Conservation (phyloP, 208 protist species). For the Wallacemonas sp. region DNA sequence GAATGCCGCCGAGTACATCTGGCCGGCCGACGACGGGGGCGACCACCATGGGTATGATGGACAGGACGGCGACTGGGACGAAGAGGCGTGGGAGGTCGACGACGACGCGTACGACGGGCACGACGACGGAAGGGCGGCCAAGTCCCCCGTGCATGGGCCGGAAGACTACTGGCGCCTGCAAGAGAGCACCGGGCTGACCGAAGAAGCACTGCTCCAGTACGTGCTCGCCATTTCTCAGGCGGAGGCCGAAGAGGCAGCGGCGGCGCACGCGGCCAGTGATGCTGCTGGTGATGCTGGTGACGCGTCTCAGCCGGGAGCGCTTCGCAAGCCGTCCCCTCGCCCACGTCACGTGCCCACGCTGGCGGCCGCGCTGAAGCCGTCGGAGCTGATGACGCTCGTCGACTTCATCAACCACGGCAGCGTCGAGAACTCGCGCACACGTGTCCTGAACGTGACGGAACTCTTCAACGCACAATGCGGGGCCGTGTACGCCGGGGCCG, state of each 20-base stretch:
- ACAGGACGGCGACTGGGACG: conserved; percentile 15
- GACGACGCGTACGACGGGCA: background rate
- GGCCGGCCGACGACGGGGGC: conserved; percentile 20
- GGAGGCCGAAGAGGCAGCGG: conserved; percentile 18
- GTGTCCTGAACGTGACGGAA: conserved; percentile 40
- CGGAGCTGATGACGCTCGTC: conserved; percentile 62
- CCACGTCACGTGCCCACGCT: conserved; percentile 18
- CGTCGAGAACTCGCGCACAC: conserved; percentile 39
- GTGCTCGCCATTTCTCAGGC: conserved; percentile 35
- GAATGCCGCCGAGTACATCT: conserved; percentile 1
- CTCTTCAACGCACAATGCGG: conserved; percentile 22
- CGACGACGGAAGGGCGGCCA: background rate
- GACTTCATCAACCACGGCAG: conserved; percentile 67
- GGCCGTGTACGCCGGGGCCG: conserved; percentile 19
- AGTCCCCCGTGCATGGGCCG: background rate
- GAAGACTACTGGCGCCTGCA: conserved; percentile 12
- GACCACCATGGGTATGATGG: conserved; percentile 24
- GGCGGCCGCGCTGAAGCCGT: conserved; percentile 20
- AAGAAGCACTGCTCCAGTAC: conserved; percentile 38
- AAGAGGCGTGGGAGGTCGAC: background rate
- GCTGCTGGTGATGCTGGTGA: too few relatives aligned
- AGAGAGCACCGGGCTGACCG: conserved; percentile 28
- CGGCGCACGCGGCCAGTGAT: background rate
- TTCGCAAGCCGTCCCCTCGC: conserved; percentile 18
- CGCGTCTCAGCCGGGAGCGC: conserved; percentile 5